A percentile compares a stretch with the other conserved stretches of the same genome.
These are phyloP conservation scores for Chytriomyces hyalinus DNA, from an alignment of 192 early-diverging fungal species.

Conservation along the genomic window DNA sequence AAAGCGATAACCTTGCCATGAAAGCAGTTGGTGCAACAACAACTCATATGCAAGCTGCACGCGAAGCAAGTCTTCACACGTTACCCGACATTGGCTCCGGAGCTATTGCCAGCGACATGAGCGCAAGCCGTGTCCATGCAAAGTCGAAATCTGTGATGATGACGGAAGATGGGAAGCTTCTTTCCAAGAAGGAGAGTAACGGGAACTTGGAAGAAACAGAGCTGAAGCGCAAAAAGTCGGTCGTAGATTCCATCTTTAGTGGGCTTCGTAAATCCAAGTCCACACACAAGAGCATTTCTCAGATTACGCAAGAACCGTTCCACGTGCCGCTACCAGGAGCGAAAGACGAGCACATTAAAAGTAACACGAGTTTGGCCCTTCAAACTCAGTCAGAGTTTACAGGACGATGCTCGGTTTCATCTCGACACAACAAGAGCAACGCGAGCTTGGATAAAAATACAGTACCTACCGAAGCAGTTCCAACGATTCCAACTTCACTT, in stretches of 20 bases:
- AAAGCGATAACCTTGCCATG: background rate
- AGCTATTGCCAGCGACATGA: background rate
- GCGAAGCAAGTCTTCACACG: background rate
- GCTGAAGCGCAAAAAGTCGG: conserved; percentile 12
- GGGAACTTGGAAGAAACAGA: background rate
- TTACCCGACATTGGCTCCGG: background rate
- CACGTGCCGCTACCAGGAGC: background rate
- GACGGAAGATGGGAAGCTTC: conserved; percentile 13
- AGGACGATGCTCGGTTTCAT: conserved; percentile 18
- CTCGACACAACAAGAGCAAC: conserved; percentile 16
- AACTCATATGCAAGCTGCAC: background rate
- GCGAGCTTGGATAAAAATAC: conserved; percentile 8
- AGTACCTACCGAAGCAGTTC: conserved; percentile 20
- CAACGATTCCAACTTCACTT: background rate
- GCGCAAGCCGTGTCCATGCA: background rate
- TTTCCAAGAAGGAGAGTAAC: background rate
- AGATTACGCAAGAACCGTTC: background rate
- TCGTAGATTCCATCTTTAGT: conserved; percentile 6
- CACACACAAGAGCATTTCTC: conserved; percentile 4
- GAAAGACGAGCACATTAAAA: background rate
- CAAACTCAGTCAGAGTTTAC: conserved; percentile 7
- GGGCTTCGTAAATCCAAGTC: conserved; percentile 5
- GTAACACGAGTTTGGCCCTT: background rate
- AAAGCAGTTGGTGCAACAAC: background rate
- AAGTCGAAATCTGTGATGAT: conserved; percentile 10